Conservation (phyloP, 306 rosid species). For the Pterocarpus macrocarpus region DNA sequence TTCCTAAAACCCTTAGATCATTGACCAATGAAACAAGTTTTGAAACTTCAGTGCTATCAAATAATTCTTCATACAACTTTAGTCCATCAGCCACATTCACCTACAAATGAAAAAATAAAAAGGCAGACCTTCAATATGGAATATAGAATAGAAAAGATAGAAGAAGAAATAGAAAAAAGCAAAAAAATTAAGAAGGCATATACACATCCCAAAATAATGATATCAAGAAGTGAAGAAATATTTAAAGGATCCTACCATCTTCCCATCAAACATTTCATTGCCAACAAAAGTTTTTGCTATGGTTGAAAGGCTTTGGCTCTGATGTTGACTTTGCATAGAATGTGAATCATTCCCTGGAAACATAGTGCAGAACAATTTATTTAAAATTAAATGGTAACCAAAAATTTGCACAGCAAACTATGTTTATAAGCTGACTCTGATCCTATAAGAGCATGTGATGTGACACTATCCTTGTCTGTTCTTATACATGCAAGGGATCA, state of each 20-base stretch:
- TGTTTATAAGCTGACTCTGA: not conserved
- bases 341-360: constrained; percentile 67
- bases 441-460: constrained; percentile 3
- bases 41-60: constrained; percentile 65
- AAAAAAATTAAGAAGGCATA: not conserved
- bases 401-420: not conserved
- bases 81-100: constrained; percentile 87
- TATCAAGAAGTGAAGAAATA: constrained; percentile 24
- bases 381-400: constrained; percentile 17
- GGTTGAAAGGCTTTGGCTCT: constrained; percentile 54
- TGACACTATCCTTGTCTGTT: not conserved
- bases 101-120: constrained; percentile 49
- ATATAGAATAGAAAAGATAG: constrained; percentile 25
- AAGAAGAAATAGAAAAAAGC: constrained; percentile 5
- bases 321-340: constrained; percentile 55
- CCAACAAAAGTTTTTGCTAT: constrained; percentile 70
- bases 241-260: constrained; percentile 66
- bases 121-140: constrained; percentile 25
- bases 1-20: constrained; percentile 80
- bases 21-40: constrained; percentile 71
- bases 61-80: constrained; percentile 71
- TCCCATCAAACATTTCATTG: constrained; percentile 75
- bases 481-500: not conserved
- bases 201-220: constrained; percentile 19
- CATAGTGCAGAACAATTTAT: constrained; percentile 25